phyloP scores from a whole-genome alignment of 805 yeast genomes.

The Kodamaea jinghongensis region DNA sequence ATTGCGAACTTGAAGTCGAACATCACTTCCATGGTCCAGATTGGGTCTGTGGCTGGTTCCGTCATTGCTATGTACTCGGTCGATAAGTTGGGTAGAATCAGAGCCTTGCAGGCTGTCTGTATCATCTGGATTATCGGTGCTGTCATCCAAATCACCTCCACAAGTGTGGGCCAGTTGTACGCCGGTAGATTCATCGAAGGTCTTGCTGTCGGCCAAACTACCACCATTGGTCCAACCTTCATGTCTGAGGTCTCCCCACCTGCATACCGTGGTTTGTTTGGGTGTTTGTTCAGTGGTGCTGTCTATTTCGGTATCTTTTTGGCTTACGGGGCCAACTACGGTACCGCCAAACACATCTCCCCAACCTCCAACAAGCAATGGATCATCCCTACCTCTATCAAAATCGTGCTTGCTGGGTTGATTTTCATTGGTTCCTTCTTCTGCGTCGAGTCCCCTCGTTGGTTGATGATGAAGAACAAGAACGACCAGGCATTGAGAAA shows the following conservation, averaged over 20 bases:
- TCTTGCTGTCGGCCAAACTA: conserved; percentile 54
- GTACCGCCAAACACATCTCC: conserved; percentile 46
- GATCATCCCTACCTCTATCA: conserved; percentile 51
- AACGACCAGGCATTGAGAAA: conserved; percentile 39
- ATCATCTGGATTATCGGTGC: conserved; percentile 28
- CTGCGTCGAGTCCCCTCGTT: conserved; percentile 50
- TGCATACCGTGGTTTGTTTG: conserved; percentile 50
- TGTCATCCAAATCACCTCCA: conserved; percentile 47
- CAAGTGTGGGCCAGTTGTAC: conserved; percentile 47
- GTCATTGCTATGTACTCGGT: conserved; percentile 46
- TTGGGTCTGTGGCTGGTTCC: conserved; percentile 56
- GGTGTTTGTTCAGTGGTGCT: conserved; percentile 55
- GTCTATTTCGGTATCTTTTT: conserved; percentile 54
- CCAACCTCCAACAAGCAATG: conserved; percentile 39
- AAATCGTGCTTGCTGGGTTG: conserved; percentile 48
- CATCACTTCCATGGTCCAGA: conserved; percentile 57
- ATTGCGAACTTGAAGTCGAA: conserved; percentile 49
- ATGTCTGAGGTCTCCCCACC: conserved; percentile 54
- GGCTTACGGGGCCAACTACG: conserved; percentile 44
- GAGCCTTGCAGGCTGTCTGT: conserved; percentile 43
- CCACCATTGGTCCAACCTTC: conserved; percentile 55
- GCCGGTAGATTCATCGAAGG: conserved; percentile 59
- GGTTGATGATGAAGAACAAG: conserved; percentile 45
- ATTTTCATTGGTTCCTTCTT: conserved; percentile 40
- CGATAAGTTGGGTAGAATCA: conserved; percentile 51